Percentiles rank a stretch among this genome's conserved stretches.
Conservation (phyloP, 2,329 filamentous ascomycete genomes). For the Sporothrix phasma region DNA sequence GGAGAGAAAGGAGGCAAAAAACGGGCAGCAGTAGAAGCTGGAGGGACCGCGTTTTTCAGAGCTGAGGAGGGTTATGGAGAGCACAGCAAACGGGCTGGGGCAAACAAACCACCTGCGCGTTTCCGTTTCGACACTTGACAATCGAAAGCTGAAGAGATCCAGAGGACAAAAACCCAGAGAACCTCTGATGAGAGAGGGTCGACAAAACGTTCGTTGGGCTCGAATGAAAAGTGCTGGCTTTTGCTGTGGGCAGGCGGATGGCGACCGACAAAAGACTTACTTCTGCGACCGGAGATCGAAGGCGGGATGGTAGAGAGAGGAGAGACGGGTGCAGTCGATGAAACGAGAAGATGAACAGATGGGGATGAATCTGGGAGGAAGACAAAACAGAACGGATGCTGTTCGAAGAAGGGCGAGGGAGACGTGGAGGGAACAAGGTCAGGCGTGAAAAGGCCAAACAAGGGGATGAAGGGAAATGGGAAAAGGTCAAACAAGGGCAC, state of each 20-base stretch:
- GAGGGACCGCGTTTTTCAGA: constrained; percentile 8
- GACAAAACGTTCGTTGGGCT: not conserved
- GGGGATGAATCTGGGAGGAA: constrained; percentile 3
- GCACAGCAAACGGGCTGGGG: constrained; percentile 2
- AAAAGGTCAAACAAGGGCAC: constrained; percentile 12
- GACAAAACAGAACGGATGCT: not conserved
- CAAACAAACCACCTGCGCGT: constrained; percentile 9
- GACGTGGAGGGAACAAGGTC: not conserved
- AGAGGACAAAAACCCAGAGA: not conserved
- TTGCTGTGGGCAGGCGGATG: not conserved
- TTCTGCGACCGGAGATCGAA: constrained; percentile 9
- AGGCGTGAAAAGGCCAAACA: not conserved
- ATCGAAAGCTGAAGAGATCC: not conserved
- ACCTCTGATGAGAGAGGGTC: not conserved
- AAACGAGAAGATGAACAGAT: constrained; percentile 2
- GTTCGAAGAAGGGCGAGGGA: not conserved
- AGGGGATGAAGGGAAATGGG: not conserved
- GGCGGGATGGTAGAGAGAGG: not conserved
- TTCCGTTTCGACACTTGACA: constrained; percentile 9
- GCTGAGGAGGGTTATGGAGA: not conserved
- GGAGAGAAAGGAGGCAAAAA: not conserved
- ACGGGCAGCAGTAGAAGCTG: not conserved
- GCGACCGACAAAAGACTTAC: constrained; percentile 9
- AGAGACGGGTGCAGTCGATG: not conserved
- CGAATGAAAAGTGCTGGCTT: not conserved